phyloP scores from a whole-genome alignment of 208 protist species.

The Jaenimonas drosophilae region DNA sequence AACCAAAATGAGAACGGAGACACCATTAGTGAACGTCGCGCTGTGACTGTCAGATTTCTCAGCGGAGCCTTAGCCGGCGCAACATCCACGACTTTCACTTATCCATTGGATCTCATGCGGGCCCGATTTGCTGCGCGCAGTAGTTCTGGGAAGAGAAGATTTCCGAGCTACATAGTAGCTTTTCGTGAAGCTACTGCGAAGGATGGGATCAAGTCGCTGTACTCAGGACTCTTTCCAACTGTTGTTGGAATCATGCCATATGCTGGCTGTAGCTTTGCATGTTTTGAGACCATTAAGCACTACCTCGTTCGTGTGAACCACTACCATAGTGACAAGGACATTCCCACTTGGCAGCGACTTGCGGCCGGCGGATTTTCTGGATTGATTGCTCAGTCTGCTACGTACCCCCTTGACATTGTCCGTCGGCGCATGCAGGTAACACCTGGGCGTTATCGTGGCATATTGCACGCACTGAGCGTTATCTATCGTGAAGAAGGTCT shows the following conservation, averaged over 20 bases:
- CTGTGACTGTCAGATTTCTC: slow-evolving; percentile 57
- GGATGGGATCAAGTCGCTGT: slow-evolving; percentile 62
- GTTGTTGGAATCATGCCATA: slow-evolving; percentile 92
- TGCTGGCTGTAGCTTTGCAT: slow-evolving; percentile 89
- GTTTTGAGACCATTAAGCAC: slow-evolving; percentile 85
- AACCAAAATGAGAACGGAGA: slow-evolving; percentile 19
- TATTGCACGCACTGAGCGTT: slow-evolving; percentile 39
- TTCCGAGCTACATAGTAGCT: slow-evolving; percentile 64
- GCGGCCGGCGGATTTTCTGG: slow-evolving; percentile 80
- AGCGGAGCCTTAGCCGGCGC: slow-evolving; percentile 89
- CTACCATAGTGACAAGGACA: slow-evolving; percentile 56
- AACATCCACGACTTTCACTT: slow-evolving; percentile 86
- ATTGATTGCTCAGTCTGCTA: slow-evolving; percentile 85
- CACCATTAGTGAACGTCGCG: slow-evolving; percentile 27
- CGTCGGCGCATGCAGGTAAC: slow-evolving; percentile 89
- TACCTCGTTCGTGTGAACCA: slow-evolving; percentile 35
- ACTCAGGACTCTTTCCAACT: slow-evolving; percentile 83
- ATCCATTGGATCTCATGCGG: slow-evolving; percentile 92
- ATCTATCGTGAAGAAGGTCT: slow-evolving; percentile 78
- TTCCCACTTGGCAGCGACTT: slow-evolving; percentile 58
- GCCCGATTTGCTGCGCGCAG: slow-evolving; percentile 78
- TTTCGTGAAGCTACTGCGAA: slow-evolving; percentile 40
- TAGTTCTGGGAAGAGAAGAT: slow-evolving; percentile 35
- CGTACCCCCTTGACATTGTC: slow-evolving; percentile 93
- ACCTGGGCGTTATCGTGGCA: slow-evolving; percentile 59